Percentiles rank a stretch among this genome's conserved stretches.
These are phyloP conservation scores for Acidiella bohemica DNA, from an alignment of 495 filamentous ascomycete genomes.

Conservation along the genomic window DNA sequence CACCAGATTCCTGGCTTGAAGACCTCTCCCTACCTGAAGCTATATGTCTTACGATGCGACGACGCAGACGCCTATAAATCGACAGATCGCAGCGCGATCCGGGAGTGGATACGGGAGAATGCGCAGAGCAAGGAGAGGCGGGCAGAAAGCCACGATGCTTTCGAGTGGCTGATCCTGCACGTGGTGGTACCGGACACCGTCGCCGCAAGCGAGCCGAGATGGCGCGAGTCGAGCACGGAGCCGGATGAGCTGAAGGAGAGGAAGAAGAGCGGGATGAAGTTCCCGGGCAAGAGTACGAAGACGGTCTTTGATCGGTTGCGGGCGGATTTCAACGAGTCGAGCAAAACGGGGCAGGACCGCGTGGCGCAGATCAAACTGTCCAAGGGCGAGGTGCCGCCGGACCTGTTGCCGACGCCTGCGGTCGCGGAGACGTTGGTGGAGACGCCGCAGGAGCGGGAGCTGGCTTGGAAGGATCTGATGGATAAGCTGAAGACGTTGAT, in stretches of 20 bases:
- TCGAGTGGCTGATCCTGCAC: conserved; percentile 91
- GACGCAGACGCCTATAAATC: conserved; percentile 88
- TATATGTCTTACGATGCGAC: conserved; percentile 79
- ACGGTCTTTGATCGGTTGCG: conserved; percentile 83
- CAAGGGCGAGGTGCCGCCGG: conserved; percentile 30
- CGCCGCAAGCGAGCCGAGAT: conserved; percentile 55
- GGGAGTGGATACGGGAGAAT: conserved; percentile 82
- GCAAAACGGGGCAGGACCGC: conserved; percentile 63
- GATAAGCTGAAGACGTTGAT: conserved; percentile 78
- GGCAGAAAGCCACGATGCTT: conserved; percentile 83
- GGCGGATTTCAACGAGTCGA: conserved; percentile 78
- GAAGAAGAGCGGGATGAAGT: conserved; percentile 44
- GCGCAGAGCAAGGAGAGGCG: conserved; percentile 45
- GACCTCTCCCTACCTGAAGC: conserved; percentile 86
- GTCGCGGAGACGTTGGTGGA: conserved; percentile 33
- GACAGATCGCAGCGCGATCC: conserved; percentile 56
- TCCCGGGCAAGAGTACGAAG: conserved; percentile 58
- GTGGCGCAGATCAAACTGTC: conserved; percentile 72
- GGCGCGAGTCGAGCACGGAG: conserved; percentile 27
- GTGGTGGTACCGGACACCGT: conserved; percentile 71
- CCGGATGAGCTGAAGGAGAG: conserved; percentile 32
- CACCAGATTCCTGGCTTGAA: conserved; percentile 93
- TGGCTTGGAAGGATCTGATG: conserved; percentile 69
- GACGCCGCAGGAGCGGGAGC: conserved; percentile 53
- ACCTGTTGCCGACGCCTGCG: conserved; percentile 24